Conservation (phyloP, 768 basidiomycete genomes). For the Lactarius vividus region DNA sequence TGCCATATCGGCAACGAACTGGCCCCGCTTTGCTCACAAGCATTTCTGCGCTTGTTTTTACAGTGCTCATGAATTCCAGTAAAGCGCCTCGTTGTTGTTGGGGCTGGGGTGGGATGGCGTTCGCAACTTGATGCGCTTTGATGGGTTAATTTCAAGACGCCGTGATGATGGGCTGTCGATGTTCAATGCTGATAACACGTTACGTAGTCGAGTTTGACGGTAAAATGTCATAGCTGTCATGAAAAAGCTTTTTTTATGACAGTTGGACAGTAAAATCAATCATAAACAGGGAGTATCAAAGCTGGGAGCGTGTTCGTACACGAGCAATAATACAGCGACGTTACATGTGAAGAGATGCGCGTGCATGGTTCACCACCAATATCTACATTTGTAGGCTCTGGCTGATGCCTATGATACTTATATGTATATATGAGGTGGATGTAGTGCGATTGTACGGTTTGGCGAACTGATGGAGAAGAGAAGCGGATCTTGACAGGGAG, state of each 20-base stretch:
- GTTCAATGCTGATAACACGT: no score
- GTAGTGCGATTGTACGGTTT: background rate
- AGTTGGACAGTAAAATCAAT: background rate
- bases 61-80: background rate
- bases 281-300: no score
- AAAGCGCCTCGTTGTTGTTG: background rate
- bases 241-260: background rate
- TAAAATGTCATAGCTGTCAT: no score
- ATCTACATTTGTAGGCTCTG: background rate
- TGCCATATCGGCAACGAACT: background rate
- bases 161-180: background rate
- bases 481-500: background rate
- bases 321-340: no score
- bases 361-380: background rate
- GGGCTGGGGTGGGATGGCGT: background rate
- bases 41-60: background rate
- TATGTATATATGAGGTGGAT: background rate
- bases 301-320: background rate
- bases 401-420: background rate
- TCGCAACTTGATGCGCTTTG: background rate
- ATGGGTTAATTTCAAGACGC: background rate
- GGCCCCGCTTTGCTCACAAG: background rate
- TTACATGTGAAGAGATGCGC: background rate
- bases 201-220: background rate
- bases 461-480: background rate